These are phyloP conservation scores for Boletus austroedulis DNA, from an alignment of 1,284 basidiomycete genomes.

Conservation along the genomic window DNA sequence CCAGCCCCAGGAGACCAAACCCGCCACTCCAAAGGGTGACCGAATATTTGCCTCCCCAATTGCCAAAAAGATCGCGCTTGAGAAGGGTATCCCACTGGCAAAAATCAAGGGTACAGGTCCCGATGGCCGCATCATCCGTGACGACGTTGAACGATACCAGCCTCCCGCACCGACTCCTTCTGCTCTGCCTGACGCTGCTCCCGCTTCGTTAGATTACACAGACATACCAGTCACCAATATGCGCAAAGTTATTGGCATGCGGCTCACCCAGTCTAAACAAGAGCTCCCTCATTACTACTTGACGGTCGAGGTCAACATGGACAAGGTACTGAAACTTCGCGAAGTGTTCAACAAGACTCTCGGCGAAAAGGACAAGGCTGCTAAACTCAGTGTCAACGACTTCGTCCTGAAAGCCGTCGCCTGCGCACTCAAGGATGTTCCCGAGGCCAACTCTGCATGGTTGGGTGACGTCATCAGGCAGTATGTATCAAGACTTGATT, in stretches of 20 bases:
- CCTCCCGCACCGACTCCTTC: conserved; percentile 47
- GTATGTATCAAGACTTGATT: conserved; percentile 53
- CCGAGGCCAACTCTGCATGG: conserved; percentile 98
- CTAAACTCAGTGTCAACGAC: conserved; percentile 97
- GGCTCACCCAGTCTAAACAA: conserved; percentile 91
- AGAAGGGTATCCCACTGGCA: conserved; percentile 88
- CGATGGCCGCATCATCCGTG: conserved; percentile 89
- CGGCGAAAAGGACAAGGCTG: conserved; percentile 78
- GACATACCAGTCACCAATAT: conserved; percentile 95
- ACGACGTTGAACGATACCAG: conserved; percentile 91
- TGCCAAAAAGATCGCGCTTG: conserved; percentile 95
- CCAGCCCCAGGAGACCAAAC: conserved; percentile 44
- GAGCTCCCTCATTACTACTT: conserved; percentile 98
- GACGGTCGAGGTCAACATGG: conserved; percentile 96
- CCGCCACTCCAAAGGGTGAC: conserved; percentile 64
- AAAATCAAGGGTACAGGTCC: conserved; percentile 96
- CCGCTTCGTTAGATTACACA: conserved; percentile 68
- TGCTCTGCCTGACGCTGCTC: conserved; percentile 39
- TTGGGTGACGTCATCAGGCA: conserved; percentile 93
- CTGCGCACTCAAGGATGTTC: conserved; percentile 90
- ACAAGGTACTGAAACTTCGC: conserved; percentile 90
- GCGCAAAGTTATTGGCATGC: conserved; percentile 89
- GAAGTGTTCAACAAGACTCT: conserved; percentile 94
- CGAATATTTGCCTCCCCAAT: conserved; percentile 93
- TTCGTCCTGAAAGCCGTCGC: conserved; percentile 96